phyloP scores from a whole-genome alignment of 169 alveolate species.

The Toxoplasma gondii region DNA sequence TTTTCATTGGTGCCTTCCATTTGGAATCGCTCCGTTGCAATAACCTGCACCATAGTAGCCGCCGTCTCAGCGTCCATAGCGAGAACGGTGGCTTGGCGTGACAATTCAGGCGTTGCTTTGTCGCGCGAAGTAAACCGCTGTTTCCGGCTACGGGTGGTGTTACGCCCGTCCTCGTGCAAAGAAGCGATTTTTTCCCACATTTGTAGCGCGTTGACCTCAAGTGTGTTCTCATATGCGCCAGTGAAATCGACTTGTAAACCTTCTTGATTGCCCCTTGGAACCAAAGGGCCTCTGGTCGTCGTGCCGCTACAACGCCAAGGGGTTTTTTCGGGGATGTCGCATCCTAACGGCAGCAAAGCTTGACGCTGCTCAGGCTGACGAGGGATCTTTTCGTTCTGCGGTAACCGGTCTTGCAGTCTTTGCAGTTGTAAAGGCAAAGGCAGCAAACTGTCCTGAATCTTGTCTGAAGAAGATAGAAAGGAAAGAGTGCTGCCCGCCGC shows the following conservation, averaged over 20 bases:
- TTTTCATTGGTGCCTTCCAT: not conserved
- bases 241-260: not conserved
- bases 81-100: not conserved
- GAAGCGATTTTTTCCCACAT: not conserved
- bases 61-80: conserved; percentile 2
- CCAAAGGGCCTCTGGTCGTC: not conserved
- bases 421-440: conserved; percentile 2
- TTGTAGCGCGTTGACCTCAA: not conserved
- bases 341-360: not conserved
- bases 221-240: not conserved
- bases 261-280: not conserved
- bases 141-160: not conserved
- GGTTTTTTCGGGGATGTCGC: not conserved
- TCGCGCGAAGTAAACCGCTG: too few relatives aligned
- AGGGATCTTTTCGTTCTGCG: not conserved
- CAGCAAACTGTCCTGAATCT: not conserved
- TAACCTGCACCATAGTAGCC: not conserved
- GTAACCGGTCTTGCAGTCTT: conserved; percentile 14
- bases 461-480: not conserved
- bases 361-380: not conserved
- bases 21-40: not conserved
- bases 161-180: not conserved
- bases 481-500: conserved; percentile 17
- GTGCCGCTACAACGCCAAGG: not conserved
- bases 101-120: too few relatives aligned